These are phyloP conservation scores for Ceratocystiopsis minuta DNA, from an alignment of 2,329 filamentous ascomycete genomes.

Conservation along the genomic window DNA sequence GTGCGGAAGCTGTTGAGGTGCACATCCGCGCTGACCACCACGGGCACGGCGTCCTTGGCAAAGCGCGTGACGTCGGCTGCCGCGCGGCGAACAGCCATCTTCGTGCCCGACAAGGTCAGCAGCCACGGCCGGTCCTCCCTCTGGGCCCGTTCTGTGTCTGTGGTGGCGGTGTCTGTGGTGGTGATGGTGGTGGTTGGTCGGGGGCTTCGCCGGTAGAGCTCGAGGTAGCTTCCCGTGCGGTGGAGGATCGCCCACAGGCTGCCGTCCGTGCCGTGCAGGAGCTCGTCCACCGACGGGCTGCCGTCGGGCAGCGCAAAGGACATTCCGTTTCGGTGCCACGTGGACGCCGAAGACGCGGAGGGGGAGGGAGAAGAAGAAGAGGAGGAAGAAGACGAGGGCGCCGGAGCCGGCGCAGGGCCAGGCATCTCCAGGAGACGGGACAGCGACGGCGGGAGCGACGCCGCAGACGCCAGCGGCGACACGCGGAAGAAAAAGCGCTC, in stretches of 20 bases:
- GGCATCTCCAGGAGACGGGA: background rate
- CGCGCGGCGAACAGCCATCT: slow-evolving; percentile 1
- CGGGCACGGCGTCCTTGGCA: slow-evolving; percentile 2
- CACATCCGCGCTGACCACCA: background rate
- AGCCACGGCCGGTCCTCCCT: slow-evolving; percentile 6
- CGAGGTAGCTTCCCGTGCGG: slow-evolving; percentile 12
- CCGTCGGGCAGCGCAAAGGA: slow-evolving; percentile 12
- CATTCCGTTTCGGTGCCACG: slow-evolving; percentile 9
- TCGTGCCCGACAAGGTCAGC: slow-evolving; percentile 12
- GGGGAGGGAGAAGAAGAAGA: background rate
- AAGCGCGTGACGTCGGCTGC: slow-evolving; percentile 7
- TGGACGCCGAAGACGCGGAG: background rate
- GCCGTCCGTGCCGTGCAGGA: slow-evolving; percentile 9
- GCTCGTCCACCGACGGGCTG: slow-evolving; percentile 6
- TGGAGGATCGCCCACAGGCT: slow-evolving; percentile 14
- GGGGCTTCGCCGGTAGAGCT: slow-evolving; percentile 6
- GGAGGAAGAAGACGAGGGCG: background rate
- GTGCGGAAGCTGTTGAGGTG: background rate
- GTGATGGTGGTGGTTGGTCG: background rate
- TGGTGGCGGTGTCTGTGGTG: too few species aligned
- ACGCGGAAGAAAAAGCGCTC: too few species aligned
- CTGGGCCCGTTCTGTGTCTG: too few species aligned
- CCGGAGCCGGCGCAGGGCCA: background rate
- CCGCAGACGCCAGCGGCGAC: background rate
- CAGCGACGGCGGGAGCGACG: background rate